Evolutionary conservation across 805 yeast species (phyloP).

Genomic region (Yamadazyma akitaensis): DNA sequence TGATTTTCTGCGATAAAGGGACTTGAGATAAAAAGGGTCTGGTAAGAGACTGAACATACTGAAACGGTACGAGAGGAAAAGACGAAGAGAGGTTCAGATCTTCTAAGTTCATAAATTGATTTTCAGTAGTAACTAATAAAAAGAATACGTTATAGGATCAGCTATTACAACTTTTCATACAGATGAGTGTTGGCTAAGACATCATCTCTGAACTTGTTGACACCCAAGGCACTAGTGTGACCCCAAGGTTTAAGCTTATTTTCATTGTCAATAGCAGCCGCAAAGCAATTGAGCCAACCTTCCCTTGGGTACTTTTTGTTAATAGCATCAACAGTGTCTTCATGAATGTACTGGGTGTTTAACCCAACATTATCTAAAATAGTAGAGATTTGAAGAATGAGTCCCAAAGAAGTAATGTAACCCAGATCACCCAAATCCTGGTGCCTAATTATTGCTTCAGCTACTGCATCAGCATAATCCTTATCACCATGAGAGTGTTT

Average conservation of each 20-base stretch:
- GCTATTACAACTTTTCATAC: constrained; percentile 18
- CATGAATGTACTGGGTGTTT: constrained; percentile 25
- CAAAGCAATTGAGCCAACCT: constrained; percentile 32
- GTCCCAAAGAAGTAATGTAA: constrained; percentile 29
- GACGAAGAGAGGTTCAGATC: too few relatives aligned
- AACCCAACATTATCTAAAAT: constrained; percentile 32
- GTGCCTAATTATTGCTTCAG: constrained; percentile 34
- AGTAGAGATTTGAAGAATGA: constrained; percentile 30
- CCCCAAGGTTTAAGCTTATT: constrained; percentile 33
- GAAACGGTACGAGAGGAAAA: neutral
- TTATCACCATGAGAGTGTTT: constrained; percentile 19
- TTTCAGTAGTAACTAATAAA: neutral
- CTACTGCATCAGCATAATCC: constrained; percentile 32
- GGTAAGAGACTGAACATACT: too few relatives aligned
- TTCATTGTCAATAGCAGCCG: constrained; percentile 28
- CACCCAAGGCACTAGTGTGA: constrained; percentile 32
- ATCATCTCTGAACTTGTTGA: constrained; percentile 23
- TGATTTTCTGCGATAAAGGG: neutral
- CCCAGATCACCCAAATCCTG: constrained; percentile 33
- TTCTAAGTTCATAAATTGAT: too few relatives aligned
- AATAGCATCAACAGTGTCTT: constrained; percentile 23
- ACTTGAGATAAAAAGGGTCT: too few relatives aligned
- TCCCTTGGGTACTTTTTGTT: constrained; percentile 23
- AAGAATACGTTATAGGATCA: too few relatives aligned
- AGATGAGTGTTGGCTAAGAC: constrained; percentile 24